Conservation (phyloP, 805 yeast genomes). For the Lachancea dasiensis region DNA sequence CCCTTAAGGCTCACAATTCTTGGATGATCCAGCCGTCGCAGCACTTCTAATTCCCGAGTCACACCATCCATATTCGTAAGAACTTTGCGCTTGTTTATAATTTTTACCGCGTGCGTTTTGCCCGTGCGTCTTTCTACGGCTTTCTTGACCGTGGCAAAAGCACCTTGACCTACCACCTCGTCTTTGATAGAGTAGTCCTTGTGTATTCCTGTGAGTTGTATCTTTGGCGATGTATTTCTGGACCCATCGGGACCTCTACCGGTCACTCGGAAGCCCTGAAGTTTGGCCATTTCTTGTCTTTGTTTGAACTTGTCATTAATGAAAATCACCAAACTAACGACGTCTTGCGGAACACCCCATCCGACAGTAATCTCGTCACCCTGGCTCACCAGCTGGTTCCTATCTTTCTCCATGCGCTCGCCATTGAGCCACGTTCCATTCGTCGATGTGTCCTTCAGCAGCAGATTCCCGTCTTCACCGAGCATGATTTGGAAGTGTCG, state of each 20-base stretch:
- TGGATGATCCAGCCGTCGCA: conserved; percentile 73
- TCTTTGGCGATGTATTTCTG: conserved; percentile 3
- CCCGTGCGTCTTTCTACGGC: conserved; percentile 86
- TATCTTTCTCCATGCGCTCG: conserved; percentile 62
- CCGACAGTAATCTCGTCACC: conserved; percentile 95
- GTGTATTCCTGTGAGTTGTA: conserved; percentile 42
- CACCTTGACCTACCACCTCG: conserved; percentile 95
- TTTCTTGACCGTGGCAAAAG: conserved; percentile 91
- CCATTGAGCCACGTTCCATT: conserved; percentile 90
- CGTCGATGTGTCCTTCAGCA: conserved; percentile 64
- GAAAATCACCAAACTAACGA: conserved; percentile 42
- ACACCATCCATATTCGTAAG: conserved; percentile 78
- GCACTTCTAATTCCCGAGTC: conserved; percentile 75
- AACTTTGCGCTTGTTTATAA: conserved; percentile 75
- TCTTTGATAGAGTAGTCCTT: conserved; percentile 71
- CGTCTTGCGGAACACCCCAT: conserved; percentile 71
- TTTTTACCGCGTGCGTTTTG: conserved; percentile 82
- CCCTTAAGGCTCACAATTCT: conserved; percentile 79
- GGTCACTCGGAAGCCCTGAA: conserved; percentile 8
- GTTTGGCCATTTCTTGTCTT: conserved; percentile 18
- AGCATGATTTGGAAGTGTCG: conserved; percentile 69
- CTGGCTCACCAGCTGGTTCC: conserved; percentile 75
- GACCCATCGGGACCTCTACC: conserved; percentile 3
- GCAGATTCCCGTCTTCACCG: conserved; percentile 46
- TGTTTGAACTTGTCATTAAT: conserved; percentile 35